Evolutionary conservation across 345 rosid species (phyloP), one percentile per base, ranked within the genome.

Genomic region (Tarenaya hassleriana): DNA sequence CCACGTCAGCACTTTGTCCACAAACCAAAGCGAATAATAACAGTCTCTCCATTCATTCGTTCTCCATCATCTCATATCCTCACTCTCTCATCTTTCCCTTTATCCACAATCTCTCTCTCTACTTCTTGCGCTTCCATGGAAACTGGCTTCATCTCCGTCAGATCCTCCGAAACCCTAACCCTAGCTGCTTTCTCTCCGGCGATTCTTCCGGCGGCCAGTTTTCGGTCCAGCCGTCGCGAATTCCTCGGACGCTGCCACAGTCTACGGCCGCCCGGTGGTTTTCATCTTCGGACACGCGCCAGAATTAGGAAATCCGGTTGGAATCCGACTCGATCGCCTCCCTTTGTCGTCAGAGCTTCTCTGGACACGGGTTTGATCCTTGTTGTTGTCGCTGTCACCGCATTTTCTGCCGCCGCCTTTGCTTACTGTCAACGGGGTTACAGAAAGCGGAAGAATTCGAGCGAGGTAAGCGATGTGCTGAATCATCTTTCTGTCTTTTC

Each of bases 361-460:
- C 2, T 77, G 7, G 67, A 61, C 47, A 50, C 84, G 17, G 68
- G 71, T 56, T 60, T 75, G 32, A 58, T 68, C 45, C 63, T 82
- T 19, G 45, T 78, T n/a, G 72, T 74, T 16, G 82, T 79, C 1
- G 84, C 86, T 48, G 80, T 80, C 6, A 71, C 83, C 19, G 60
- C 91, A 1, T 55, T 86, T 45, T 75, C 90, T 10, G 86, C 88
- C 31, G 37, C 81, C 15, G 73, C 82, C 12, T 31, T 82, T 17
- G 76, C 83, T 54, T 82, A 67, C 62, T 76, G 71, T 17, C 68
- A 82, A 44, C 67, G 40, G 34, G 45, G 60, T 47, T 51, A 37
- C 49, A 58, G 52, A 24, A 69, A 64, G 53, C 70, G 60, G 20
- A 66, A 63, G 56, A 20, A 27, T 13, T 60, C 63, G 16, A 55